phyloP scores from a whole-genome alignment of 2,329 filamentous ascomycete species.

The Ascochyta lentis region DNA sequence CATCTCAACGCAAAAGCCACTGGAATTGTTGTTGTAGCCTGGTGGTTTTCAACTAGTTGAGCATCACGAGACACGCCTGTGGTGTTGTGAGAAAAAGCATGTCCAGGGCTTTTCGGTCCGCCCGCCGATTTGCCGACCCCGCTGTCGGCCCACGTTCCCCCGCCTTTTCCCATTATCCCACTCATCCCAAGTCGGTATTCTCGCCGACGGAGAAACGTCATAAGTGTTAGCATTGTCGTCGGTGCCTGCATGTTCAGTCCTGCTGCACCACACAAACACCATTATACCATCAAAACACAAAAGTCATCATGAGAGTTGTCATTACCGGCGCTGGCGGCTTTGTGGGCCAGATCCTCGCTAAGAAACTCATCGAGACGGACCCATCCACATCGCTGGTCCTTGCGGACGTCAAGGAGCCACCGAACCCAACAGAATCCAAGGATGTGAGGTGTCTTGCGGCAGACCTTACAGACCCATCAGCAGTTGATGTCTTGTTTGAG shows the following conservation, averaged over 20 bases:
- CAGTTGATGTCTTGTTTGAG: conserved; percentile 34
- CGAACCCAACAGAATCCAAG: conserved; percentile 54
- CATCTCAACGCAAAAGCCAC: not conserved
- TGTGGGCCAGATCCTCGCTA: conserved; percentile 67
- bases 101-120: conserved; percentile 7
- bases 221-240: conserved; percentile 4
- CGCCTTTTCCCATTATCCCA: conserved; percentile 5
- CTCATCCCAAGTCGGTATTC: conserved; percentile 13
- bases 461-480: conserved; percentile 56
- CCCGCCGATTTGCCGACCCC: conserved; percentile 15
- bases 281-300: not conserved
- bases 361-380: conserved; percentile 59
- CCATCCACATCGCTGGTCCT: conserved; percentile 59
- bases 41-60: not conserved
- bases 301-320: conserved; percentile 54
- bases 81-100: conserved; percentile 9
- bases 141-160: conserved; percentile 8
- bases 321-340: conserved; percentile 71
- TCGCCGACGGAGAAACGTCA: conserved; percentile 14
- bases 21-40: not conserved
- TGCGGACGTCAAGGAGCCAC: conserved; percentile 63
- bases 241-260: not conserved
- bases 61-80: not conserved
- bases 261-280: not conserved
- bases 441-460: conserved; percentile 60